Conservation (phyloP, 164 flowering plant genomes). For the Chimonanthus salicifolius region DNA sequence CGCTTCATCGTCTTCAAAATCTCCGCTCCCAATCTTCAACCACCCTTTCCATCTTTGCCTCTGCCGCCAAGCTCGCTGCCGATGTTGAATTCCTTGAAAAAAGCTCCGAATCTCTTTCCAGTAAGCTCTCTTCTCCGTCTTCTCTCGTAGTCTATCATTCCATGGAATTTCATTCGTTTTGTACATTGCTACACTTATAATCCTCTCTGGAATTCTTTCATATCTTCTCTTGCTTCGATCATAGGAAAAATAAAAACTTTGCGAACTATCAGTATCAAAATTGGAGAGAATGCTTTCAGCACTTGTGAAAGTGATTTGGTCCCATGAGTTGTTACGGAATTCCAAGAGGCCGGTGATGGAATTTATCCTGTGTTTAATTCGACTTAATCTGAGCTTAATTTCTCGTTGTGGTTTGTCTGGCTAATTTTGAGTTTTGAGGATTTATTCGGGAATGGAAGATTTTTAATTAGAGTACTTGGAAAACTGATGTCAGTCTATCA, state of each 20-base stretch:
- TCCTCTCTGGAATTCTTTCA: background rate
- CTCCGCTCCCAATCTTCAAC: constrained; percentile 3
- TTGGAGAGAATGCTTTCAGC: background rate
- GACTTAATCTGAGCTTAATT: background rate
- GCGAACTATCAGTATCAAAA: background rate
- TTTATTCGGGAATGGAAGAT: background rate
- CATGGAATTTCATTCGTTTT: background rate
- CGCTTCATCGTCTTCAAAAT: background rate
- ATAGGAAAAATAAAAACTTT: too few species aligned
- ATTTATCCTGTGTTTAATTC: background rate
- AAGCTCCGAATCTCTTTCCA: background rate
- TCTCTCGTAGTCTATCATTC: background rate
- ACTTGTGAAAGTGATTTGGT: background rate
- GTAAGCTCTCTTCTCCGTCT: constrained; percentile 3
- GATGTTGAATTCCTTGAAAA: constrained; percentile 14
- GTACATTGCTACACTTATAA: background rate
- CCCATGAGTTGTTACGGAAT: background rate
- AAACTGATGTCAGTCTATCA: too few species aligned
- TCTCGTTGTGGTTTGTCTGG: background rate
- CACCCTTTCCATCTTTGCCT: constrained; percentile 12
- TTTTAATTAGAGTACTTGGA: background rate
- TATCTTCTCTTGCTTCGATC: background rate
- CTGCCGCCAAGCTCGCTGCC: constrained; percentile 13
- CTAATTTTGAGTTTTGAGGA: background rate
- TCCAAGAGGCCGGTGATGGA: background rate